Evolutionary conservation across 768 basidiomycete genomes (phyloP).

Genomic region (Tulasnella sp.): DNA sequence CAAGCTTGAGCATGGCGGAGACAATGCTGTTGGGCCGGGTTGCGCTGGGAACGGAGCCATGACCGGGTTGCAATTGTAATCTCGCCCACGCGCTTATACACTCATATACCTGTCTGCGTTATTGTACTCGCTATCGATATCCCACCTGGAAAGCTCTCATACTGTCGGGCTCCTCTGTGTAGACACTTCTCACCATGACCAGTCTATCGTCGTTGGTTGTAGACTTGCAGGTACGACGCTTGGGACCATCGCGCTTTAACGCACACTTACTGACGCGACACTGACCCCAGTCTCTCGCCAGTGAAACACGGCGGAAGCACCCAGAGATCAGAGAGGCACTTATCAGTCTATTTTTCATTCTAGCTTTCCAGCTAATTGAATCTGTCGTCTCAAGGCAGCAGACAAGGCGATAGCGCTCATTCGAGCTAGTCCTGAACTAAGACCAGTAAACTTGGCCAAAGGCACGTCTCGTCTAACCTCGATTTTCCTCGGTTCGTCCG

Average conservation of each 20-base stretch:
- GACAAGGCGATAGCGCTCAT: slow-evolving; percentile 78
- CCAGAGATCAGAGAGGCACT: slow-evolving; percentile 82
- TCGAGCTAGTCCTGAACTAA: slow-evolving; percentile 71
- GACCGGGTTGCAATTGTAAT: neutral
- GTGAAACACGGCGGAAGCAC: slow-evolving; percentile 79
- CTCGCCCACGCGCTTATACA: neutral
- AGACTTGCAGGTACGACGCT: neutral
- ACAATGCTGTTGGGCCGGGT: too few relatives aligned
- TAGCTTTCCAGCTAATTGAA: neutral
- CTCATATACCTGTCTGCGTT: too few relatives aligned
- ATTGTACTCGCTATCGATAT: too few relatives aligned
- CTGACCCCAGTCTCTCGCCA: slow-evolving; percentile 58
- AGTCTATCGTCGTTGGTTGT: neutral
- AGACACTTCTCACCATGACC: neutral
- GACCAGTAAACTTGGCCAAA: slow-evolving; percentile 56
- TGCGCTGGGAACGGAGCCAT: neutral
- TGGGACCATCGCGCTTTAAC: neutral
- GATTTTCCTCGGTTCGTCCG: slow-evolving; percentile 2
- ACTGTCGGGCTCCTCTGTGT: too few relatives aligned
- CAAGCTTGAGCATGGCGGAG: neutral
- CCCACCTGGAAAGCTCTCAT: too few relatives aligned
- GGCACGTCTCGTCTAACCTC: slow-evolving; percentile 36
- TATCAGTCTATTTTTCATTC: neutral
- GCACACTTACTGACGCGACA: neutral
- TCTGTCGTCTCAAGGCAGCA: slow-evolving; percentile 45